Percentiles rank a stretch among this genome's conserved stretches.
These are phyloP conservation scores for Phytophthora sp. DNA, from an alignment of 352 stramenopile genomes.

Conservation along the genomic window DNA sequence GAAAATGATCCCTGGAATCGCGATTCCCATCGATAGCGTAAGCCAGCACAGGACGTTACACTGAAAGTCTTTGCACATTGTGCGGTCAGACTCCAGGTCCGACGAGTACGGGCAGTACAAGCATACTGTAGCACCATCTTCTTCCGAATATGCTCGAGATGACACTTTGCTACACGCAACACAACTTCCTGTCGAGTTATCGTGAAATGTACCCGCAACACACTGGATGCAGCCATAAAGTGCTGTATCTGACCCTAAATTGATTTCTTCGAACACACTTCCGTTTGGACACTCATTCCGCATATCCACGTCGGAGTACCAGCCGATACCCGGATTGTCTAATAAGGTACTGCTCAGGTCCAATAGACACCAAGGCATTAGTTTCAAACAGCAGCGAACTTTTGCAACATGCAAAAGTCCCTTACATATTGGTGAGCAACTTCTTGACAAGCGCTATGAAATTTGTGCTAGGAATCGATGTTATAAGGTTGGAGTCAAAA, in stretches of 20 bases:
- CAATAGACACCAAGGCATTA: neutral
- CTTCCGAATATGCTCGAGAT: slow-evolving; percentile 51
- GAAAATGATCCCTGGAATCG: slow-evolving; percentile 58
- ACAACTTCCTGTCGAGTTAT: slow-evolving; percentile 52
- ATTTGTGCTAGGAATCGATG: slow-evolving; percentile 58
- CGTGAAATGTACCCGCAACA: slow-evolving; percentile 58
- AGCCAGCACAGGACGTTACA: slow-evolving; percentile 73
- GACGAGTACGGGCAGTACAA: slow-evolving; percentile 72
- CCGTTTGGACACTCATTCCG: slow-evolving; percentile 57
- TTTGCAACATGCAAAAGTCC: neutral
- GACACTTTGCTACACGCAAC: slow-evolving; percentile 50
- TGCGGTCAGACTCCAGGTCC: slow-evolving; percentile 41
- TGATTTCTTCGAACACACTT: slow-evolving; percentile 54
- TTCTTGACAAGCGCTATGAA: slow-evolving; percentile 54
- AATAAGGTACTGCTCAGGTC: slow-evolving; percentile 39
- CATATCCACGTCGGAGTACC: slow-evolving; percentile 34
- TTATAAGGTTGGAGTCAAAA: slow-evolving; percentile 67
- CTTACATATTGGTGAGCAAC: slow-evolving; percentile 58
- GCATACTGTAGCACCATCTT: slow-evolving; percentile 58
- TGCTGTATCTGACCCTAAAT: slow-evolving; percentile 17
- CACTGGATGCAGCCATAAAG: slow-evolving; percentile 74
- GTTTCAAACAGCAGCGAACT: no score
- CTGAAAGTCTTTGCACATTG: slow-evolving; percentile 48
- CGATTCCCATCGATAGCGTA: slow-evolving; percentile 58
- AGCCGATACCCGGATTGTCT: slow-evolving; percentile 61